Base-by-base conservation (phyloP, 2,329 filamentous ascomycete species). In the Chalara sp. region DNA sequence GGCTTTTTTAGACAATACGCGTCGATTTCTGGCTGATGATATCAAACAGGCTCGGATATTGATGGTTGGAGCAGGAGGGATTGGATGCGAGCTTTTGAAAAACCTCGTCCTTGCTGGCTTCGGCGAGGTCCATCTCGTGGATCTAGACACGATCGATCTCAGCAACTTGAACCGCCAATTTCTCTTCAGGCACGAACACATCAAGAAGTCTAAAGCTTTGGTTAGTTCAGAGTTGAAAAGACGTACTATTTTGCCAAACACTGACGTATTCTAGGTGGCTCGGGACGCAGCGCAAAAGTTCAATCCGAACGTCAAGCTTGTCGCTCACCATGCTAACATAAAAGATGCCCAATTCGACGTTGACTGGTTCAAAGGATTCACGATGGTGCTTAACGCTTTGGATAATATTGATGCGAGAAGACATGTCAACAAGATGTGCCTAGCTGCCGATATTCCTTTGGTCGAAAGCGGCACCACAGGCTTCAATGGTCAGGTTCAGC, bases 111-210 rank as follows among this genome's bases (percentile, higher is more conserved):
- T 96, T 46, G 87, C 84, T 42, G 91, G 92, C 59, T 99, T 96
- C 61, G 89, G 89, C 58, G 87, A 96, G 71, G 84, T 97, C 47
- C 88, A 96, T 68, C 85, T 97, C 44, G 89, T 99, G 60, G 93
- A 99, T 69, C 86, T 99, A 53, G 93, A 99, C 68, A 99, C 93
- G 1, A 97, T 99, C 71, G 93, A 99, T 66, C 78, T 99, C 28
- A 96, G 90, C 72, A 99, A 99, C 66, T 79, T 99, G 47, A 99
- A 99, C 63, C 87, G 93, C 50, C 93, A 99, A 68, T 99, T 99
- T 64, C 83, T 99, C 45, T 99, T 99, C 69, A 82, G 91, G 54
- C 86, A 92, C 63, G 91, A 97, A 67, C 93, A 99, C 65, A 97
- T 99, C 70, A 97, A 96, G 70, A 96, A 96, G 68, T 83, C 92